Conservation (phyloP, 495 filamentous ascomycete species). For the Hyaloscypha bicolor region DNA sequence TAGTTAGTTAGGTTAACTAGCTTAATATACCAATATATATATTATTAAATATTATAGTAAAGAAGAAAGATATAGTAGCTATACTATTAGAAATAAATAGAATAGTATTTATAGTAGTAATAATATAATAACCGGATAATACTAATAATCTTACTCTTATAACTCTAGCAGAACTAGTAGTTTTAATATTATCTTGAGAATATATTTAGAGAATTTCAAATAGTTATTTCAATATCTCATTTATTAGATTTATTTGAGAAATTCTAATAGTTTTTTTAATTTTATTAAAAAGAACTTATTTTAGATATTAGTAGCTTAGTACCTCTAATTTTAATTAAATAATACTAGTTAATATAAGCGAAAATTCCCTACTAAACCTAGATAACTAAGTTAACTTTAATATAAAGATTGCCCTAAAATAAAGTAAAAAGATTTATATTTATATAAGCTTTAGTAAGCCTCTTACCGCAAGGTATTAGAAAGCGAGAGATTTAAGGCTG, state of each 20-base stretch:
- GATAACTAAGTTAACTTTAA: too few species aligned
- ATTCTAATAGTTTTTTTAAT: background rate
- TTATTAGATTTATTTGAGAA: slow-evolving; percentile 18
- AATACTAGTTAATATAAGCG: too few species aligned
- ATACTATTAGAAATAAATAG: slow-evolving; percentile 20
- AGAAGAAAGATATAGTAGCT: slow-evolving; percentile 15
- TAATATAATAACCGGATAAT: slow-evolving; percentile 22
- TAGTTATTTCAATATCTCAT: background rate
- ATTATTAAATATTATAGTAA: slow-evolving; percentile 16
- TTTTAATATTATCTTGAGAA: slow-evolving; percentile 18
- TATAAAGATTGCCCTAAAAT: too few species aligned
- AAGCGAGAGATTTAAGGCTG: too few species aligned
- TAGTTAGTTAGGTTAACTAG: slow-evolving; percentile 25
- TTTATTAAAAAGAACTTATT: too few species aligned
- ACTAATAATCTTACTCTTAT: slow-evolving; percentile 16
- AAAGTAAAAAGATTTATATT: too few species aligned
- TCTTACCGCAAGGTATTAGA: too few species aligned
- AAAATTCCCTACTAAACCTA: too few species aligned
- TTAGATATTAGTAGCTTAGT: too few species aligned
- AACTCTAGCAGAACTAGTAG: slow-evolving; percentile 17
- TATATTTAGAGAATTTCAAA: too few species aligned
- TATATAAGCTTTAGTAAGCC: too few species aligned
- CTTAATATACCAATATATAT: slow-evolving; percentile 25
- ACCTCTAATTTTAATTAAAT: too few species aligned
- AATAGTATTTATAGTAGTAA: slow-evolving; percentile 19